These are phyloP conservation scores for Wickerhamomyces sp. DNA, from an alignment of 1,139 yeast species.

Conservation along the genomic window DNA sequence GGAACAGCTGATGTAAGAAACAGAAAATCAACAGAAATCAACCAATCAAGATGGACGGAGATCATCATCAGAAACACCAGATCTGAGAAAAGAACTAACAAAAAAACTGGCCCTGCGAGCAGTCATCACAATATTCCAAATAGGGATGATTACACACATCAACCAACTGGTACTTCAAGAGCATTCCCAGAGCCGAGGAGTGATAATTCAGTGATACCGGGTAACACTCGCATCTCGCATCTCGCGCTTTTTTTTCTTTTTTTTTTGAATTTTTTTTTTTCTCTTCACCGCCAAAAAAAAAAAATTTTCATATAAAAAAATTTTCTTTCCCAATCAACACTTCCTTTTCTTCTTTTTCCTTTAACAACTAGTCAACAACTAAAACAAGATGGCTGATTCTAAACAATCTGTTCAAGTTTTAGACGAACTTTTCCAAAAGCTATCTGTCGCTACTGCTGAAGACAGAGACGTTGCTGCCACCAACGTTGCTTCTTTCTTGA, in stretches of 20 bases:
- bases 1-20: too few species aligned
- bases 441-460: constrained; percentile 82
- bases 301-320: constrained; percentile 3
- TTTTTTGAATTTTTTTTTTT: background rate
- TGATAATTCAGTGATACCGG: background rate
- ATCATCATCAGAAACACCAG: too few species aligned
- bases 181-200: too few species aligned
- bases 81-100: too few species aligned
- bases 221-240: background rate
- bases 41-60: too few species aligned
- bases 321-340: constrained; percentile 1
- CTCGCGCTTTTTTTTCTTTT: background rate
- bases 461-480: constrained; percentile 83
- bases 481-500: constrained; percentile 88
- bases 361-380: background rate
- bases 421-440: constrained; percentile 88
- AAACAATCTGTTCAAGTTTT: constrained; percentile 62
- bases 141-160: too few species aligned
- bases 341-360: background rate
- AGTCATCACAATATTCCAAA: too few species aligned
- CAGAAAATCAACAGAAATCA: too few species aligned
- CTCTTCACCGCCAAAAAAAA: background rate
- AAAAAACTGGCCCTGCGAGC: too few species aligned
- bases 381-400: constrained; percentile 35
- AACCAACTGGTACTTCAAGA: too few species aligned